Base-by-base conservation (phyloP, 208 protist species). In the Trypanosoma rangeli region DNA sequence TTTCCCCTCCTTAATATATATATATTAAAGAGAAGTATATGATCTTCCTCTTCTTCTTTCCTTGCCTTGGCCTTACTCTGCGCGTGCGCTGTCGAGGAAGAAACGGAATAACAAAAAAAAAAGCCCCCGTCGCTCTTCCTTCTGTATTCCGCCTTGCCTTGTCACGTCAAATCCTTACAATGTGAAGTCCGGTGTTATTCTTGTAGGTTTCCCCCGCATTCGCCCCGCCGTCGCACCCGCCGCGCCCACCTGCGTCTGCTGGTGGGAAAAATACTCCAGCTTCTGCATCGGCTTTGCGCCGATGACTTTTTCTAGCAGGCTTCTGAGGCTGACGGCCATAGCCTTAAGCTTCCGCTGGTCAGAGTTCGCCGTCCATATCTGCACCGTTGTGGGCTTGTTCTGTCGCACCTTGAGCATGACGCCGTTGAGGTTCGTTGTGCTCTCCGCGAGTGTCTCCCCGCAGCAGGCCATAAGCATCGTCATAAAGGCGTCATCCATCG, bases 321-420 rank as follows among this genome's bases (percentile, higher is more conserved):
- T 85, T 35, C 85, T 77, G 8, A 95, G 59, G 62, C 84, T 91
- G 22, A 78, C 79, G n/a, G 75, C 74, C 48, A 93, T 86, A 28
- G 76, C 64, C 69, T 84, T 87, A 5, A 95, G 79, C 70, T 87
- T 87, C 28, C 58, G 64, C 48, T 75, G 68, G 64, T 95, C 86
- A 5, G 85, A 88, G 77, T 84, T 83, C 18, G 84, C 72, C 26
- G 82, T 92, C 87, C 90, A 95, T 33, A 95, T 57, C 73, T 95
- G 90, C 59, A 95, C 61, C 42, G 79, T 85, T 29, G 84, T 83
- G 7, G 87, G 85, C 55, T 91, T 90, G 73, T 93, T 89, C 28
- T 77, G 77, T 20, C 90, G 85, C 29, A 92, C 66, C 76, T 93
- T 95, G 10, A 95, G 86, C 86, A 92, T 93, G 48, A 95, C 73